Evolutionary conservation across 2,329 filamentous ascomycete genomes (phyloP).

Genomic region (Penicillium sp.): DNA sequence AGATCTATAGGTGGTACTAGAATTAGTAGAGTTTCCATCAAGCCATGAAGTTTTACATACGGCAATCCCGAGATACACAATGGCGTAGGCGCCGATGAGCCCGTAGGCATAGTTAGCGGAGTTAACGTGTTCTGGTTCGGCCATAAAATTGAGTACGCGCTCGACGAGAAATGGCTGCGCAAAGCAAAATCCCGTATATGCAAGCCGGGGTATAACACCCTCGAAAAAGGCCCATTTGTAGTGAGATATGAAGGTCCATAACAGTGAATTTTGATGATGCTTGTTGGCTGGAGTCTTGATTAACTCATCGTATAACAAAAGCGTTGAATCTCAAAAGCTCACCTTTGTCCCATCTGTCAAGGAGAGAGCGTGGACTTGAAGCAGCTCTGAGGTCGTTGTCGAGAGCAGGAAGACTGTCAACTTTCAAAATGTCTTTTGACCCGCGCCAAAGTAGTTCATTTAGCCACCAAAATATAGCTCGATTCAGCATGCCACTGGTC

Average conservation of each 20-base stretch:
- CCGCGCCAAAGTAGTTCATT: conserved; percentile 31
- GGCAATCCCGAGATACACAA: conserved; percentile 39
- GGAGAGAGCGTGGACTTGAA: conserved; percentile 29
- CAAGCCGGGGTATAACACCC: conserved; percentile 37
- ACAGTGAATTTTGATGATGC: conserved; percentile 13
- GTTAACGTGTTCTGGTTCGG: conserved; percentile 17
- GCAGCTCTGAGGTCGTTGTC: conserved; percentile 30
- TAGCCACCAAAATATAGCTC: conserved; percentile 37
- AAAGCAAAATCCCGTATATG: conserved; percentile 43
- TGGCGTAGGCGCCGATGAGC: conserved; percentile 35
- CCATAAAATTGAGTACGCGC: conserved; percentile 17
- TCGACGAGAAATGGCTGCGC: conserved; percentile 47
- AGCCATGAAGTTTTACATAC: conserved; percentile 18
- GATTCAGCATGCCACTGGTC: conserved; percentile 25
- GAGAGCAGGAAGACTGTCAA: conserved; percentile 41
- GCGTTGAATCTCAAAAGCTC: not conserved
- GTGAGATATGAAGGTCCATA: conserved; percentile 17
- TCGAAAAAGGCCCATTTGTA: conserved; percentile 17
- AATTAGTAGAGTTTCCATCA: not conserved
- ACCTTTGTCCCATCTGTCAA: conserved; percentile 32
- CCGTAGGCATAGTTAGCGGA: conserved; percentile 31
- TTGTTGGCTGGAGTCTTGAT: conserved; percentile 10
- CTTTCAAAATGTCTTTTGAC: conserved; percentile 29
- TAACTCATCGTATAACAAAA: not conserved
- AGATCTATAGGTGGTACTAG: conserved; percentile 18